Conservation (phyloP, 345 rosid species). For the Eucalyptus dawsonii region DNA sequence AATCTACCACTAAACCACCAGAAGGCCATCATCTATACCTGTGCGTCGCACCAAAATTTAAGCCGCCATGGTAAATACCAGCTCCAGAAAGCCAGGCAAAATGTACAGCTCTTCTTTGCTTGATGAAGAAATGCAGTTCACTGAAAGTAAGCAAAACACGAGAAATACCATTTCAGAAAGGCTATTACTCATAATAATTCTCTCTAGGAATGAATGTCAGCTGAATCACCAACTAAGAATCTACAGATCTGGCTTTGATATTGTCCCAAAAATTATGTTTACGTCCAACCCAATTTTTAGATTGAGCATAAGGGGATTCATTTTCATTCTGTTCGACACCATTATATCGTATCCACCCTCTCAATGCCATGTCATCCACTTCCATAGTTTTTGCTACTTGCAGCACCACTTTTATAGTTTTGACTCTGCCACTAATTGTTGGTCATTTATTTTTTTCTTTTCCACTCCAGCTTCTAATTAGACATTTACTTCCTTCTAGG, state of each 20-base stretch:
- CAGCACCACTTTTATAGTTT: not conserved
- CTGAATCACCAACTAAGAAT: not conserved
- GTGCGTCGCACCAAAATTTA: constrained; percentile 91
- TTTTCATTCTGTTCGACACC: not conserved
- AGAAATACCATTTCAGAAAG: not conserved
- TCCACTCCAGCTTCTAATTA: not conserved
- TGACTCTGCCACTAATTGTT: not conserved
- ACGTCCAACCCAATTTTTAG: not conserved
- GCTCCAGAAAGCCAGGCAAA: constrained; percentile 99
- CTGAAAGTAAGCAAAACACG: constrained; percentile 21
- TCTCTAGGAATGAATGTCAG: not conserved
- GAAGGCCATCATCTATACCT: constrained; percentile 28
- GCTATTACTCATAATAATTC: not conserved
- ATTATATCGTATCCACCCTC: not conserved
- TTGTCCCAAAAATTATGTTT: not conserved
- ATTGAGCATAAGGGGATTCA: not conserved
- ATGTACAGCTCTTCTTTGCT: constrained; percentile 96
- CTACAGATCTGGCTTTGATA: not conserved
- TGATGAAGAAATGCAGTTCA: constrained; percentile 91
- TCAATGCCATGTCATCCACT: not conserved
- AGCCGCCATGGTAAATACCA: constrained; percentile 90
- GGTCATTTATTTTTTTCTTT: not conserved
- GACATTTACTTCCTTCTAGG: not conserved
- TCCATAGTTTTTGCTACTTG: not conserved
- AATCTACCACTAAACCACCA: not conserved